These are phyloP conservation scores for Solanum lignicaule DNA, from an alignment of 257 asterid species.

Conservation along the genomic window DNA sequence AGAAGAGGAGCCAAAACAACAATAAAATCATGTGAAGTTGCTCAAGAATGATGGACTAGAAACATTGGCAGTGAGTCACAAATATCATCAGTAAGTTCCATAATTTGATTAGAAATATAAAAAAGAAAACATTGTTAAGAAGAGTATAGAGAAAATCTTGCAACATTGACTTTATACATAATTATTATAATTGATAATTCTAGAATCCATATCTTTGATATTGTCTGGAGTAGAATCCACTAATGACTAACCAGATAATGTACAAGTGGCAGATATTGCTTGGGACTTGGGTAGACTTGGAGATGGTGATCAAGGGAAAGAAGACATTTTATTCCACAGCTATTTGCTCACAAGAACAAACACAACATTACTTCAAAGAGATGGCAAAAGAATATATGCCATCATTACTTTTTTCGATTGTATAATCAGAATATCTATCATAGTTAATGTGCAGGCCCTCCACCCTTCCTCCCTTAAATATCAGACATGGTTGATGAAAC, in stretches of 20 bases:
- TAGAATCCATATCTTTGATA: constrained; percentile 14
- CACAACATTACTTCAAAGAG: background rate
- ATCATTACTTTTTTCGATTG: background rate
- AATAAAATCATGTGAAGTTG: background rate
- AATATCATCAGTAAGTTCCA: background rate
- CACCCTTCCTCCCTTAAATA: background rate
- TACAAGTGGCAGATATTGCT: constrained; percentile 13
- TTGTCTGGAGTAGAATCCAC: constrained; percentile 10
- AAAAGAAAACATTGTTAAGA: background rate
- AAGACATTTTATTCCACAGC: constrained; percentile 18
- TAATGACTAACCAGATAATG: constrained; percentile 4
- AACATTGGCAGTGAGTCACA: background rate
- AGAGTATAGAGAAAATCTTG: background rate
- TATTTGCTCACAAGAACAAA: constrained; percentile 2
- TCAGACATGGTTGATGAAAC: background rate
- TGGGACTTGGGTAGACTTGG: constrained; percentile 1
- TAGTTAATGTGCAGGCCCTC: background rate
- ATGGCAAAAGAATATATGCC: background rate
- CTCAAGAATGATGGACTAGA: background rate
- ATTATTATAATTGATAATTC: background rate
- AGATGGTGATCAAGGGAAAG: constrained; percentile 12
- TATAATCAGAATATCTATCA: background rate
- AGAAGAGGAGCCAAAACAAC: background rate
- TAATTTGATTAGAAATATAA: background rate
- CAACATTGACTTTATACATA: no score